Percentiles rank a stretch among this genome's conserved stretches.
These are phyloP conservation scores for Babesia bovis DNA, from an alignment of 169 alveolate genomes.

Conservation along the genomic window DNA sequence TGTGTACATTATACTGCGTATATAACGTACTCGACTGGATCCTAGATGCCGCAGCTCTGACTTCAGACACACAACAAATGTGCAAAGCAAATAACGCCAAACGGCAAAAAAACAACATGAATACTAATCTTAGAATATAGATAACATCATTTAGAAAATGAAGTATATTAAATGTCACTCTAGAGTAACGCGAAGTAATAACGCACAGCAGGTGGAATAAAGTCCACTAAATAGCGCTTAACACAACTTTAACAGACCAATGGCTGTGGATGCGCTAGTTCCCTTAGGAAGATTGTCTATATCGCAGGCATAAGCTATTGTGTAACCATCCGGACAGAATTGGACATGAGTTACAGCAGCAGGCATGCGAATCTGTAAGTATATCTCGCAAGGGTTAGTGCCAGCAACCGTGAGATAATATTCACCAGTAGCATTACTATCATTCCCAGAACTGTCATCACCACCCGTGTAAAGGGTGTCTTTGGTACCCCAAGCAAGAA, in stretches of 20 bases:
- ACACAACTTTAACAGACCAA: slow-evolving; percentile 4
- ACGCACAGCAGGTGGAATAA: too few species aligned
- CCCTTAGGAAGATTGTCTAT: slow-evolving; percentile 50
- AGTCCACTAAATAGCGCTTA: background rate
- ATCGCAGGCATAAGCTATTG: slow-evolving; percentile 64
- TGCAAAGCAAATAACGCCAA: slow-evolving; percentile 21
- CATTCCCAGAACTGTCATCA: slow-evolving; percentile 18
- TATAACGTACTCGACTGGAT: background rate
- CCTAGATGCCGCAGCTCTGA: slow-evolving; percentile 11
- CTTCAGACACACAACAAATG: slow-evolving; percentile 8
- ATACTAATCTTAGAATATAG: background rate
- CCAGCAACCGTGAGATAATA: slow-evolving; percentile 61
- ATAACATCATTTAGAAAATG: background rate
- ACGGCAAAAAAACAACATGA: slow-evolving; percentile 11
- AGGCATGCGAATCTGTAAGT: slow-evolving; percentile 45
- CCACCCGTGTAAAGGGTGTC: slow-evolving; percentile 30
- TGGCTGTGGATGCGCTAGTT: background rate
- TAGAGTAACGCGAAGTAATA: too few species aligned
- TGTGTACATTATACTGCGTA: background rate
- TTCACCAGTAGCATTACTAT: slow-evolving; percentile 20
- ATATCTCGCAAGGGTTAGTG: slow-evolving; percentile 62
- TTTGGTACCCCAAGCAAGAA: slow-evolving; percentile 72
- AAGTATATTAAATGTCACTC: background rate
- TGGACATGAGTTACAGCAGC: slow-evolving; percentile 55
- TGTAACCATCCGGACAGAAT: slow-evolving; percentile 42